A percentile compares a stretch with the other conserved stretches of the same genome.
Conservation (phyloP, 768 basidiomycete species). For the Royoungia palumana region DNA sequence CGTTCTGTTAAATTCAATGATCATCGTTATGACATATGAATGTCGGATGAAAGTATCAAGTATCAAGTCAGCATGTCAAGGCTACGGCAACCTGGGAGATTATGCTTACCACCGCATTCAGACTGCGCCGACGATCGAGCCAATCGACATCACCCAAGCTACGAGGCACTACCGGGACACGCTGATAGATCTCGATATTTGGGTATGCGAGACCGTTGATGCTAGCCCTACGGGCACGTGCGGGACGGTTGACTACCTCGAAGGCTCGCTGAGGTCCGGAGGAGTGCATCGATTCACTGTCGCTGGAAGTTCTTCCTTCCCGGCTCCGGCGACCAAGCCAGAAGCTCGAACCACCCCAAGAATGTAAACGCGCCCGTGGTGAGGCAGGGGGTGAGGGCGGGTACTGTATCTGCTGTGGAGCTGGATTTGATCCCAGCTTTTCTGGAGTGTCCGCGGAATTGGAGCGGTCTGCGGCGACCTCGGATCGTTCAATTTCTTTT, state of each 20-base stretch:
- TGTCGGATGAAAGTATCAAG: constrained; percentile 1
- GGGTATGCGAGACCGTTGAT: constrained; percentile 39
- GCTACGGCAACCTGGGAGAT: constrained; percentile 13
- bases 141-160: constrained; percentile 74
- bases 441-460: constrained; percentile 41
- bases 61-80: constrained; percentile 20
- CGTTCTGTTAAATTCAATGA: constrained; percentile 48
- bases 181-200: constrained; percentile 47
- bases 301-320: constrained; percentile 38
- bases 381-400: constrained; percentile 31
- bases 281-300: constrained; percentile 36
- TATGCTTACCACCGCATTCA: constrained; percentile 62
- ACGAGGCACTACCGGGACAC: constrained; percentile 42
- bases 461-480: constrained; percentile 27
- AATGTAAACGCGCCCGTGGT: constrained; percentile 33
- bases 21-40: constrained; percentile 5
- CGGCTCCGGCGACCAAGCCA: constrained; percentile 35
- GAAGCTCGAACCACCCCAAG: constrained; percentile 39
- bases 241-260: constrained; percentile 50
- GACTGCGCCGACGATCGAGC: constrained; percentile 69
- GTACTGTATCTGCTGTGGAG: constrained; percentile 29
- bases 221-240: constrained; percentile 51
- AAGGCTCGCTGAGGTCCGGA: constrained; percentile 39
- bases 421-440: constrained; percentile 34
- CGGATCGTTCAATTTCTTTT: constrained; percentile 26